These are phyloP conservation scores for Selenicereus undatus DNA, from an alignment of 148 eudicot species.

Conservation along the genomic window DNA sequence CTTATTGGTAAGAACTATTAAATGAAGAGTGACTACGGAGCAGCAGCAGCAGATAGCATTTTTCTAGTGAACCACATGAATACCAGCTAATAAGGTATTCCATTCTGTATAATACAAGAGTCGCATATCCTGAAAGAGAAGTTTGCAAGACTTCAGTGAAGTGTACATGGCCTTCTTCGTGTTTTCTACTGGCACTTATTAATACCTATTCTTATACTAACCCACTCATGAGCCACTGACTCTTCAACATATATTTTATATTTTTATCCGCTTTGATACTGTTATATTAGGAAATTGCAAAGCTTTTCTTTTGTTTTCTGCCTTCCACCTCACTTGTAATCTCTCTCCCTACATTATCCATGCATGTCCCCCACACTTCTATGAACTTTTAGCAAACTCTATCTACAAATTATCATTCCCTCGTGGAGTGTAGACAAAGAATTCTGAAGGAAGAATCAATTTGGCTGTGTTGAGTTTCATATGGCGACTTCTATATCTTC, in stretches of 20 bases:
- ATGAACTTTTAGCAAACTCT: too few relatives aligned
- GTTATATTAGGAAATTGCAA: background rate
- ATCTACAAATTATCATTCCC: background rate
- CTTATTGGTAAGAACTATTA: background rate
- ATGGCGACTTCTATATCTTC: background rate
- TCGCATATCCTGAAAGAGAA: background rate
- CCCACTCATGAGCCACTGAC: background rate
- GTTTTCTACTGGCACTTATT: background rate
- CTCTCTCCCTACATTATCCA: background rate
- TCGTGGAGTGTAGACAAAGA: background rate
- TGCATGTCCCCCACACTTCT: background rate
- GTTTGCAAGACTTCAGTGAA: background rate
- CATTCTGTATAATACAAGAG: background rate
- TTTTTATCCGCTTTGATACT: background rate
- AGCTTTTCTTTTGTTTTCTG: background rate
- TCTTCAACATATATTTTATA: background rate
- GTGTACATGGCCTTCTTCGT: background rate
- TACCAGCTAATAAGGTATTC: background rate
- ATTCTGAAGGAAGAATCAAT: background rate
- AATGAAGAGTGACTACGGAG: background rate
- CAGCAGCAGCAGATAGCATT: background rate
- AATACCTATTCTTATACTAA: background rate
- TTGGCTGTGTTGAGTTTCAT: background rate
- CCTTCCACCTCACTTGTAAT: background rate
- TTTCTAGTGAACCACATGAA: background rate